Percentiles rank a stretch among this genome's conserved stretches.
These are phyloP conservation scores for Naganishia cerealis DNA, from an alignment of 1,284 basidiomycete genomes.

Conservation along the genomic window DNA sequence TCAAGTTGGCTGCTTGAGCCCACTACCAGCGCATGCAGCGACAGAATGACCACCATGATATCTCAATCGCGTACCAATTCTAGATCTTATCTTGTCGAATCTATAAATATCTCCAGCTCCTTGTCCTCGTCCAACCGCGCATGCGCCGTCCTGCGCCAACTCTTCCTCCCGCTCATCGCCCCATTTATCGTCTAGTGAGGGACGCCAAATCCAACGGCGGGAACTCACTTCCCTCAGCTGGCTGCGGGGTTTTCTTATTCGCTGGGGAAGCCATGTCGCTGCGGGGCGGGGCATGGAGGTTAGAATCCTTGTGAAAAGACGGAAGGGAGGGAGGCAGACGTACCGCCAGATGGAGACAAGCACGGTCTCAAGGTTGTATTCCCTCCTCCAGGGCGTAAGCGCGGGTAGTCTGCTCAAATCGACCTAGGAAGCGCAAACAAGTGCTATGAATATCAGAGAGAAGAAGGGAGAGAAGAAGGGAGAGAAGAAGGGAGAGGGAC, in stretches of 20 bases:
- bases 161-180: neutral
- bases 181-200: conserved; percentile 37
- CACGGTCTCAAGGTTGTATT: conserved; percentile 77
- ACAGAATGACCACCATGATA: no score
- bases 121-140: neutral
- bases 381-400: conserved; percentile 71
- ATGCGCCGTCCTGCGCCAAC: no score
- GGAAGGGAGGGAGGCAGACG: conserved; percentile 44
- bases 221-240: conserved; percentile 73
- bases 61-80: no score
- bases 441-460: neutral
- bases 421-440: conserved; percentile 56
- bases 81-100: no score
- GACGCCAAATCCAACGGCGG: conserved; percentile 49
- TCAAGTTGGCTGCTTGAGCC: no score
- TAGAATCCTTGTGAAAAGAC: neutral
- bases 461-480: neutral
- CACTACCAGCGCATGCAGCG: no score
- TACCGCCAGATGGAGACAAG: conserved; percentile 88
- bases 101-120: neutral
- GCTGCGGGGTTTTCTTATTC: conserved; percentile 93
- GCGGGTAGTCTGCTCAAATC: conserved; percentile 69
- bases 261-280: conserved; percentile 91
- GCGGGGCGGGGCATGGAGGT: conserved; percentile 9
- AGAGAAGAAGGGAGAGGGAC: conserved; percentile 29